Conservation (phyloP, 2,329 filamentous ascomycete species). For the Epicoccum sorghinum region DNA sequence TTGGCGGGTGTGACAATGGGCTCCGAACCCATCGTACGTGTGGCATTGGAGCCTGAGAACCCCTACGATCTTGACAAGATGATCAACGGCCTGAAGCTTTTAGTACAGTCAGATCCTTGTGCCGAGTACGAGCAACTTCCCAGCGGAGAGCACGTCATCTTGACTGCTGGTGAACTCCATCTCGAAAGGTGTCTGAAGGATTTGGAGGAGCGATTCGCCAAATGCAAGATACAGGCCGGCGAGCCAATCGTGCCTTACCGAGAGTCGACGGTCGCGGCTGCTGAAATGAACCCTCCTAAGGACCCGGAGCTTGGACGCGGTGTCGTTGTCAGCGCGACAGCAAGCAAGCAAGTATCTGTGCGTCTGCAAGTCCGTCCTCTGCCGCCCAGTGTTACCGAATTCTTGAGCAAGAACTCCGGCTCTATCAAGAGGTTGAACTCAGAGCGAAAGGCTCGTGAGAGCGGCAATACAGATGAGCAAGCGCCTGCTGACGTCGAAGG, state of each 20-base stretch:
- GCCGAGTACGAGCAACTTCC: constrained; percentile 93
- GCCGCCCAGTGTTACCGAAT: constrained; percentile 79
- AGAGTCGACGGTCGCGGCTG: constrained; percentile 84
- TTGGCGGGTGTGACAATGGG: constrained; percentile 82
- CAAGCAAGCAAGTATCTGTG: constrained; percentile 84
- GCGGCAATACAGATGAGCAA: constrained; percentile 45
- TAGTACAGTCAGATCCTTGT: constrained; percentile 94
- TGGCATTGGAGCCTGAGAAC: constrained; percentile 91
- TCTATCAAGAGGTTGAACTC: constrained; percentile 81
- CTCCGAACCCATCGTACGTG: constrained; percentile 90
- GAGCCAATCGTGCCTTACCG: constrained; percentile 94
- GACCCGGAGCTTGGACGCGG: constrained; percentile 88
- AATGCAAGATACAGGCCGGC: constrained; percentile 92
- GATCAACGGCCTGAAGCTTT: constrained; percentile 82
- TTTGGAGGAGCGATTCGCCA: constrained; percentile 87
- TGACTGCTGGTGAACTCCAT: constrained; percentile 93
- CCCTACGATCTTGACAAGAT: constrained; percentile 92
- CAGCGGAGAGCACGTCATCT: constrained; percentile 91
- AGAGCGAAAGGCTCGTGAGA: constrained; percentile 63
- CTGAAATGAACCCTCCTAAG: constrained; percentile 89
- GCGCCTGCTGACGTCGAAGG: constrained; percentile 51
- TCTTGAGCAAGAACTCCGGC: constrained; percentile 78
- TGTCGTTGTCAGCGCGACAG: constrained; percentile 74
- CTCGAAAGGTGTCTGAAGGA: constrained; percentile 93
- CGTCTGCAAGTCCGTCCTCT: constrained; percentile 79